Evolutionary conservation across 805 yeast species (phyloP), one percentile per base, ranked within the genome.

Genomic region (Saccharomycopsis fibuligera): DNA sequence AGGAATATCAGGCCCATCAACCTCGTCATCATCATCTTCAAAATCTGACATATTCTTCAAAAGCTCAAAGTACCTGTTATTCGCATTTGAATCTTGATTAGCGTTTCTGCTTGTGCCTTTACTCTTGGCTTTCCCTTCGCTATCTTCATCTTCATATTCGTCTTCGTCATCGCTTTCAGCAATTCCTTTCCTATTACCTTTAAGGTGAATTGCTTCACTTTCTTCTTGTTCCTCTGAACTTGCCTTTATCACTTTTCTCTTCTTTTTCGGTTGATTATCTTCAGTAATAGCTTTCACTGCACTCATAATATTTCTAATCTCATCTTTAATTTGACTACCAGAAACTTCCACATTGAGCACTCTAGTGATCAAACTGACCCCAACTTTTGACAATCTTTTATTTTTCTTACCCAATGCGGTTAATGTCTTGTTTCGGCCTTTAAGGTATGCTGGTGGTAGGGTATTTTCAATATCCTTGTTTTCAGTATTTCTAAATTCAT

Each of bases 381-480:
- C 3, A 17, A 24, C 16, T 25, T 24, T 25, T 22, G 22, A 12
- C 19, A 16, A 37, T 44, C 14, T 29, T 29, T 29, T 17, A 24
- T 22, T 43, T 44, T 23, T 24, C 30, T 43, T 48, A 12, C 4
- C n/a, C n/a, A n/a, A 16, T n/a, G 23, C 19, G 4, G 29, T 21
- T 10, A 38, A n/a, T 12, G 41, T 12, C 25, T 68, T 68, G 27
- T 65, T 66, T 38, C 91, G 70, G 59, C 84, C 86, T 50, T 73
- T 76, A 22, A 69, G 68, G 60, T 76, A 89, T 0, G 96, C 81
- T 0, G 99, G 99, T 1, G 99, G 99, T 44, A 81, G 73, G 0
- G 87, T 73, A 9, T 69, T 61, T 56, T 73, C 60, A 38, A 73
- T 64, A 3, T 37, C 45, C 4, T 55, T 54, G 6, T 47, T 56